Evolutionary conservation across 805 yeast species (phyloP).

Genomic region (Wickerhamiella azymoides): DNA sequence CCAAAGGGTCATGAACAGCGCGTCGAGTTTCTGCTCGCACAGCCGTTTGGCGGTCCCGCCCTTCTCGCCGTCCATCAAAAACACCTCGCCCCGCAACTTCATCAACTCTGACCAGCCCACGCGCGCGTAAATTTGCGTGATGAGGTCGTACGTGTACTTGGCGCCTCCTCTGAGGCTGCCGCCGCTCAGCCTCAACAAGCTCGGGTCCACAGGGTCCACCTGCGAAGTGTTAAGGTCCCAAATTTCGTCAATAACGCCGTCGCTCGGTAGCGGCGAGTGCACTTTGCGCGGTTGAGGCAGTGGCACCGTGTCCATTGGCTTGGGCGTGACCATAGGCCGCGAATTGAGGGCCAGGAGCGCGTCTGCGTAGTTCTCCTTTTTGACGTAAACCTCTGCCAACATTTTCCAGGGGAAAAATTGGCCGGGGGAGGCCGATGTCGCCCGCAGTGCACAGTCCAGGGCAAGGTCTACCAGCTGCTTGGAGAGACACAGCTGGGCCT

Average conservation of each 20-base stretch:
- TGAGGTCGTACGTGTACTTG: conserved; percentile 48
- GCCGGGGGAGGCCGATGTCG: conserved; percentile 57
- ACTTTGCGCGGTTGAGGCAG: conserved; percentile 33
- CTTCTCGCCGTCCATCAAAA: conserved; percentile 64
- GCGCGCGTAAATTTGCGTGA: conserved; percentile 51
- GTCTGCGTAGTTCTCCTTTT: conserved; percentile 37
- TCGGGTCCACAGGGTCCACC: conserved; percentile 30
- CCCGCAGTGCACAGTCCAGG: conserved; percentile 39
- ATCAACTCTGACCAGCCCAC: conserved; percentile 78
- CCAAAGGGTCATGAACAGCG: conserved; percentile 52
- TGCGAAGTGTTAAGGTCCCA: conserved; percentile 30
- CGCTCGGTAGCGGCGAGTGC: conserved; percentile 38
- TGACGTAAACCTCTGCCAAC: conserved; percentile 46
- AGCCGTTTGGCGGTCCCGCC: conserved; percentile 34
- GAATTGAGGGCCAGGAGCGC: conserved; percentile 62
- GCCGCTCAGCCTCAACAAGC: conserved; percentile 38
- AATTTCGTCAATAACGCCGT: conserved; percentile 37
- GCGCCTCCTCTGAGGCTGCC: conserved; percentile 40
- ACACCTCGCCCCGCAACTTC: conserved; percentile 49
- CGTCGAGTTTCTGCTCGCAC: conserved; percentile 72
- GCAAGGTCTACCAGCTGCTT: conserved; percentile 46
- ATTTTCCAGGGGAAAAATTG: conserved; percentile 63
- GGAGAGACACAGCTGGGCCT: conserved; percentile 46
- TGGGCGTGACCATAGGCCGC: conserved; percentile 50
- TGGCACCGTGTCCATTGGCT: conserved; percentile 32